These are phyloP conservation scores for Chytriomyces sp. DNA, from an alignment of 192 early-diverging fungal genomes.

Conservation along the genomic window DNA sequence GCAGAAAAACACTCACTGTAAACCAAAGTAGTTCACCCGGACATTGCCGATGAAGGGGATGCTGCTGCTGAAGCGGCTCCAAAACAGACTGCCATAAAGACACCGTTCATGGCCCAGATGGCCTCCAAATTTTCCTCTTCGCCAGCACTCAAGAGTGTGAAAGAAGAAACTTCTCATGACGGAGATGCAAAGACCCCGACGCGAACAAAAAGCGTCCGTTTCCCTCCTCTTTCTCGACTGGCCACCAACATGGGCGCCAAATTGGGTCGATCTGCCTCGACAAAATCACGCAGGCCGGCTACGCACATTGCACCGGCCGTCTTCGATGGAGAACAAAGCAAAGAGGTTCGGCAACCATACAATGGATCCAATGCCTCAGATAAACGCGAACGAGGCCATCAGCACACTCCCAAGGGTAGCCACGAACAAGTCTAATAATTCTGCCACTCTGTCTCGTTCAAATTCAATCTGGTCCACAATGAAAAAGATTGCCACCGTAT, in stretches of 20 bases:
- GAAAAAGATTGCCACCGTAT: neutral
- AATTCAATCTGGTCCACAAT: neutral
- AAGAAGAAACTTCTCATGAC: neutral
- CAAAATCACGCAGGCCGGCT: too few species aligned
- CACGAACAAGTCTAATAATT: neutral
- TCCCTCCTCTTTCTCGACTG: neutral
- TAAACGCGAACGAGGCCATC: neutral
- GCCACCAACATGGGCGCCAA: neutral
- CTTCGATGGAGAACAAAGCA: neutral
- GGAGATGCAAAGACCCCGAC: neutral
- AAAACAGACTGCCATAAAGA: too few species aligned
- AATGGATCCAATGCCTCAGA: neutral
- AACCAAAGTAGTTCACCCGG: neutral
- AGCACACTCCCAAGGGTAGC: neutral
- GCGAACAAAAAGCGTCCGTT: neutral
- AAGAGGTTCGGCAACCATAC: neutral
- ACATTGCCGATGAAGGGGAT: neutral
- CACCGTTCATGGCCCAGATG: neutral
- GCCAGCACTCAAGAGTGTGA: neutral
- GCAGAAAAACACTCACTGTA: neutral
- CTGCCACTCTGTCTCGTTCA: neutral
- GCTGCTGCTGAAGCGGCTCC: too few species aligned
- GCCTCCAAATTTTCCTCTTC: neutral
- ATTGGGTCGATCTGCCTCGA: too few species aligned
- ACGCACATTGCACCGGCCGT: too few species aligned